phyloP scores from a whole-genome alignment of 805 yeast genomes.

The Candida verbasci region DNA sequence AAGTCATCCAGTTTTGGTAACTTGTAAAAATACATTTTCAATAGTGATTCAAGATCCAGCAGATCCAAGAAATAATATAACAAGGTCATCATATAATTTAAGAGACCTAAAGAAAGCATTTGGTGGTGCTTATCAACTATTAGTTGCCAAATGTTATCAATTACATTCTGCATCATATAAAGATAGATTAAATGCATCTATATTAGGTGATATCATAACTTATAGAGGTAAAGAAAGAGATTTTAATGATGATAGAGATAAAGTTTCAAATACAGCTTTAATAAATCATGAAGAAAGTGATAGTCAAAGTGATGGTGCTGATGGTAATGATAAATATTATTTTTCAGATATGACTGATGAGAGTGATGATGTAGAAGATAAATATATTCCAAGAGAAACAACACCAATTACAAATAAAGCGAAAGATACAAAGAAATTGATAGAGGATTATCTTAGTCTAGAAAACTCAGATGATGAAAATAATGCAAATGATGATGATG shows the following conservation, averaged over 20 bases:
- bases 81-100: slow-evolving; percentile 79
- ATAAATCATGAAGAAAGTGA: slow-evolving; percentile 24
- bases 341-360: slow-evolving; percentile 41
- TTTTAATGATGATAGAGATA: slow-evolving; percentile 67
- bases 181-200: slow-evolving; percentile 64
- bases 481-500: slow-evolving; percentile 8
- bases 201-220: slow-evolving; percentile 74
- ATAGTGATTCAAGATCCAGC: slow-evolving; percentile 87
- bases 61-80: slow-evolving; percentile 76
- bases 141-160: slow-evolving; percentile 72
- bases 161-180: slow-evolving; percentile 63
- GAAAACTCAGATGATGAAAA: slow-evolving; percentile 11
- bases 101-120: slow-evolving; percentile 80
- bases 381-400: slow-evolving; percentile 5
- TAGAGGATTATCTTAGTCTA: slow-evolving; percentile 20
- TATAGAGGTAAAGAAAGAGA: slow-evolving; percentile 72
- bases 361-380: slow-evolving; percentile 19
- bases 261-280: slow-evolving; percentile 59
- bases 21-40: slow-evolving; percentile 52
- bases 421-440: slow-evolving; percentile 12
- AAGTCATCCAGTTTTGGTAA: slow-evolving; percentile 46
- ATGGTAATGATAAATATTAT: slow-evolving; percentile 37
- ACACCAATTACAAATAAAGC: slow-evolving; percentile 10
- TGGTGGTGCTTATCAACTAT: slow-evolving; percentile 78
- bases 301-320: slow-evolving; percentile 29